Conservation (phyloP, 345 rosid genomes). For the Acer campestre region DNA sequence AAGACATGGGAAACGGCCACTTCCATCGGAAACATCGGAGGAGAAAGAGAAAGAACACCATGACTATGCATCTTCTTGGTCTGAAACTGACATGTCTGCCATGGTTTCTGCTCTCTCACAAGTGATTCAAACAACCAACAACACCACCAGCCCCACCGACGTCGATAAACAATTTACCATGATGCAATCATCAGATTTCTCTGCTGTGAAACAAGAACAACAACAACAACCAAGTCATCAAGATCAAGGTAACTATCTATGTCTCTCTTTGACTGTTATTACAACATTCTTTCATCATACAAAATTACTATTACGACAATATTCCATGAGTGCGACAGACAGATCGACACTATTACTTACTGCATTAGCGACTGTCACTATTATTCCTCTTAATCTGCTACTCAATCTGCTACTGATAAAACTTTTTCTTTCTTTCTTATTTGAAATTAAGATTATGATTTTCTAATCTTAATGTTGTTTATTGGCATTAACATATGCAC, state of each 20-base stretch:
- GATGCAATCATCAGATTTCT: constrained; percentile 27
- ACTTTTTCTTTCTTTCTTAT: too few species aligned
- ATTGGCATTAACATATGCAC: too few species aligned
- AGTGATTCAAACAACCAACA: constrained; percentile 34
- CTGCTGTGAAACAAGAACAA: constrained; percentile 38
- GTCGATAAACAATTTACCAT: neutral
- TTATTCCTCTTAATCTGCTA: too few species aligned
- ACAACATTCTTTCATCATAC: neutral
- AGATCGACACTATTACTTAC: too few species aligned
- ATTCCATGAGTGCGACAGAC: too few species aligned
- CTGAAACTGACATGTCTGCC: constrained; percentile 75
- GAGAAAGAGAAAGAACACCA: constrained; percentile 35
- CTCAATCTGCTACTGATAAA: too few species aligned
- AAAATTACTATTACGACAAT: too few species aligned
- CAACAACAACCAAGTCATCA: constrained; percentile 42
- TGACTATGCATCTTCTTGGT: constrained; percentile 42
- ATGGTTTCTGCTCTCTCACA: constrained; percentile 81
- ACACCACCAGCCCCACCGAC: constrained; percentile 20
- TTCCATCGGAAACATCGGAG: constrained; percentile 67
- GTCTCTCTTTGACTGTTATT: too few species aligned
- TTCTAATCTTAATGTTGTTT: too few species aligned
- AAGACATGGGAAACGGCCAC: constrained; percentile 80
- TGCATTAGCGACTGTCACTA: too few species aligned
- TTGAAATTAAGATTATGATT: too few species aligned
- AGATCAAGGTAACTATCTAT: constrained; percentile 40